phyloP scores from a whole-genome alignment of 108 stramenopile species.

The Seminavis robusta region DNA sequence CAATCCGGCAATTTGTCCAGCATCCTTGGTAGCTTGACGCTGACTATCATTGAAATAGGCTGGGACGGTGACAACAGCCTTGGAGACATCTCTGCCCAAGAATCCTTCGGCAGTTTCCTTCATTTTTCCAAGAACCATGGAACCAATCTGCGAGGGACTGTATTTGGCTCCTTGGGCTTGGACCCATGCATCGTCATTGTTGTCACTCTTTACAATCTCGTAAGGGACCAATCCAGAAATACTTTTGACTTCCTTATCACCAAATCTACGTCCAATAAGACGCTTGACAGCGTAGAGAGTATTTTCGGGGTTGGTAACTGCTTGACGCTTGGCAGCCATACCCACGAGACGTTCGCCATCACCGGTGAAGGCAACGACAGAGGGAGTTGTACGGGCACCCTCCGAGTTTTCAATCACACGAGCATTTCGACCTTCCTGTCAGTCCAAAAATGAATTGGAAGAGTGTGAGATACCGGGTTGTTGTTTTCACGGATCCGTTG shows the following conservation, averaged over 20 bases:
- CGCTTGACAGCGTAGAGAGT: slow-evolving; percentile 99
- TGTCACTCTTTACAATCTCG: slow-evolving; percentile 92
- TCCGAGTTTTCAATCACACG: slow-evolving; percentile 99
- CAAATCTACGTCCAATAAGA: slow-evolving; percentile 92
- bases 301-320: slow-evolving; percentile 99
- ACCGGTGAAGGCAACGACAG: slow-evolving; percentile 92
- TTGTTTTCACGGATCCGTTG: not conserved
- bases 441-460: slow-evolving; percentile 8
- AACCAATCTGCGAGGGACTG: slow-evolving; percentile 97
- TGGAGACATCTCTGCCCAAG: slow-evolving; percentile 91
- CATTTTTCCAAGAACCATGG: slow-evolving; percentile 99
- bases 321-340: slow-evolving; percentile 96
- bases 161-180: slow-evolving; percentile 91
- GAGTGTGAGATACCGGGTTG: too few species aligned
- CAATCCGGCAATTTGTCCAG: slow-evolving; percentile 97
- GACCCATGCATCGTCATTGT: slow-evolving; percentile 97
- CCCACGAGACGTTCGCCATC: slow-evolving; percentile 94
- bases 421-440: slow-evolving; percentile 83
- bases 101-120: slow-evolving; percentile 99
- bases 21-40: slow-evolving; percentile 99
- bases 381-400: slow-evolving; percentile 98
- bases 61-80: slow-evolving; percentile 99
- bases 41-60: slow-evolving; percentile 99
- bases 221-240: slow-evolving; percentile 95
- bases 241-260: slow-evolving; percentile 89